phyloP scores from a whole-genome alignment of 148 eudicot genomes.

The Euryodendron excelsum region DNA sequence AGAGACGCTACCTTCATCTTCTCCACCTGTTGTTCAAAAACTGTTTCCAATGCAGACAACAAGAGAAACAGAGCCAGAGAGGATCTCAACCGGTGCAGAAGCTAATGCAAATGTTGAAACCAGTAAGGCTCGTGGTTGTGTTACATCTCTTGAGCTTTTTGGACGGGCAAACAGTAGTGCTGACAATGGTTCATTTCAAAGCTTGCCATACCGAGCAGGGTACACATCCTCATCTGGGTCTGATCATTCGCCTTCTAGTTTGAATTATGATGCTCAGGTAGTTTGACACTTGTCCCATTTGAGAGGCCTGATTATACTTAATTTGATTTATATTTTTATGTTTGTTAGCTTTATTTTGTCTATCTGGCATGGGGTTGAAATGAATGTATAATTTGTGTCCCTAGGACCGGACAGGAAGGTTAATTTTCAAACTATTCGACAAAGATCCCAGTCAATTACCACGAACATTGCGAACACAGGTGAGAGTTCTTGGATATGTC shows the following conservation, averaged over 20 bases:
- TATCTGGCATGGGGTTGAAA: background rate
- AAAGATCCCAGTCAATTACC: conserved; percentile 92
- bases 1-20: conserved; percentile 48
- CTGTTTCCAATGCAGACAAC: conserved; percentile 42
- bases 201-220: conserved; percentile 40
- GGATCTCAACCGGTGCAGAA: conserved; percentile 21
- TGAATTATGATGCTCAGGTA: conserved; percentile 53
- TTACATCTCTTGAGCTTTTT: conserved; percentile 41
- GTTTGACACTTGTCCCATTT: background rate
- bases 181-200: conserved; percentile 31
- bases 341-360: background rate
- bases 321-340: background rate
- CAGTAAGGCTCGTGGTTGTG: conserved; percentile 21
- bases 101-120: conserved; percentile 16
- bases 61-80: conserved; percentile 27
- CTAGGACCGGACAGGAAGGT: conserved; percentile 80
- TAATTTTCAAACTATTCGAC: conserved; percentile 79
- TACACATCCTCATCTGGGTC: conserved; percentile 52
- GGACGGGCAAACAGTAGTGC: conserved; percentile 24
- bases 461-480: conserved; percentile 71
- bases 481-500: conserved; percentile 14
- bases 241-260: conserved; percentile 52
- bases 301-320: background rate
- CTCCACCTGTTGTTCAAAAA: conserved; percentile 48
- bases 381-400: background rate